These are phyloP conservation scores for Coleophoma cylindrospora DNA, from an alignment of 2,329 filamentous ascomycete species.

Conservation along the genomic window DNA sequence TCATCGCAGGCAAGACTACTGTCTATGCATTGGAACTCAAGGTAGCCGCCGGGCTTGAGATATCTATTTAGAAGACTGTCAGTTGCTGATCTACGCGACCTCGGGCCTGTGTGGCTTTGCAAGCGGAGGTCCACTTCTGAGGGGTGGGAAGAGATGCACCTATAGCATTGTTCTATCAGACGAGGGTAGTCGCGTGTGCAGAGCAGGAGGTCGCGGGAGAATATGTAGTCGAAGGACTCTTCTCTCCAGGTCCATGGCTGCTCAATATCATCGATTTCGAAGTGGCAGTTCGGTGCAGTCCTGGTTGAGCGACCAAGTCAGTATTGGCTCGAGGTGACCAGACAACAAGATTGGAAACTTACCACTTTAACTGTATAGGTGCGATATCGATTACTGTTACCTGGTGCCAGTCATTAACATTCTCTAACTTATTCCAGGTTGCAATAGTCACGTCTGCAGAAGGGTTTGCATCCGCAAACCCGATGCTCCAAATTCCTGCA, in stretches of 20 bases:
- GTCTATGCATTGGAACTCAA: constrained; percentile 6
- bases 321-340: too few species aligned
- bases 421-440: neutral
- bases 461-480: constrained; percentile 4
- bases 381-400: constrained; percentile 4
- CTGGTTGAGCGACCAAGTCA: neutral
- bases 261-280: constrained; percentile 28
- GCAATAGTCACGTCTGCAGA: constrained; percentile 2
- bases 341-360: neutral
- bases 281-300: constrained; percentile 16
- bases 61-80: too few species aligned
- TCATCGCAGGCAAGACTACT: constrained; percentile 4
- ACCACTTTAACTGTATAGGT: constrained; percentile 6
- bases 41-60: constrained; percentile 6
- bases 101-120: too few species aligned
- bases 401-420: neutral
- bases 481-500: constrained; percentile 7
- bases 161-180: constrained; percentile 4
- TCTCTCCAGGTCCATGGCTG: constrained; percentile 4
- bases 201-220: constrained; percentile 1
- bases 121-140: too few species aligned
- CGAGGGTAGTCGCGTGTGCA: constrained; percentile 4
- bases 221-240: neutral
- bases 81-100: too few species aligned
- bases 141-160: neutral